Evolutionary conservation across 192 early-diverging fungal genomes (phyloP), one percentile per base, ranked within the genome.

Genomic region (Umbelopsis ramanniana): DNA sequence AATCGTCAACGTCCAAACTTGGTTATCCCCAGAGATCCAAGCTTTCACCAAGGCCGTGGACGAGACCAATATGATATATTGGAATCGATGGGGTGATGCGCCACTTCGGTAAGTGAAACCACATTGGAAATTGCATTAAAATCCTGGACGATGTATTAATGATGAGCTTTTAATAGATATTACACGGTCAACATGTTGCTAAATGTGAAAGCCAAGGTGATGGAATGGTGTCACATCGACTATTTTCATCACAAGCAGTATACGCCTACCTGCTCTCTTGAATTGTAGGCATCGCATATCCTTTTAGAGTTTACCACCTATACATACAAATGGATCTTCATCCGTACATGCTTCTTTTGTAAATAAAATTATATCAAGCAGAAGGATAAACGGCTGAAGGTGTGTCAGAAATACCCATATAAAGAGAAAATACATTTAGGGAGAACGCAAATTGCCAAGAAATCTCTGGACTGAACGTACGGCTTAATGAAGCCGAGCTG

Each of bases 41-140:
- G 57, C 57, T 14, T 35, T 63, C 33, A 63, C 57, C 1, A 11
- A 63, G 15, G 57, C 57, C 10, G 33, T 63, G 15, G 57, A 63
- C 26, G 57, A 63, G 11, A 63, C 57, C 57, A 63, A 63, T 37
- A 63, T 63, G 57, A 63, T 63, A 35, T 63, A 63, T 12, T 63
- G 57, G 57, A 63, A 63, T 4, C 26, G 57, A 63, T 63, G 57
- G 57, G 57, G 57, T 29, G 57, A 63, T 33, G 57, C 57, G 7
- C 57, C 57, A 33, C 57, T 63, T 37, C 1, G 57, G 57, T 63
- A 37, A 63, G 57, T 37, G 2, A n/a, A 19, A 63, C 35, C 6
- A 43, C 0, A 12, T 3, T 37, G 4, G 17, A 19, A 29, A n/a
- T 37, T 63, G 57, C 57, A 63, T 29, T 14, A 55, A 8, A 2